Percentiles rank a stretch among this genome's conserved stretches.
Conservation (phyloP, 2,329 filamentous ascomycete genomes). For the Alternaria solani region DNA sequence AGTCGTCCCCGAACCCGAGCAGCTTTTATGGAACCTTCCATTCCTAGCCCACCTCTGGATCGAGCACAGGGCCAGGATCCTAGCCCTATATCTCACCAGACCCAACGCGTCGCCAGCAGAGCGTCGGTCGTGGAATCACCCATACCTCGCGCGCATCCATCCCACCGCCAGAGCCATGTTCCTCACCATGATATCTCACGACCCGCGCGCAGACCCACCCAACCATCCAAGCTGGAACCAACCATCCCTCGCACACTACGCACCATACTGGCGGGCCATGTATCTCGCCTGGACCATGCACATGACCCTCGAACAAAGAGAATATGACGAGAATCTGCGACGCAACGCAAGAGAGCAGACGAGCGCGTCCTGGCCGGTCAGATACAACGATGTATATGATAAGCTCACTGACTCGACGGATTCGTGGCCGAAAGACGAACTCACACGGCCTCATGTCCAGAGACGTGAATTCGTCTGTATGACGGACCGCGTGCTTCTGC, state of each 20-base stretch:
- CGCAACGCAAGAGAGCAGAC: neutral
- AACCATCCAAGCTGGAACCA: neutral
- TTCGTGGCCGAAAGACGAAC: neutral
- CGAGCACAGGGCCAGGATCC: neutral
- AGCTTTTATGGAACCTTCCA: neutral
- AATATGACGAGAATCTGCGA: neutral
- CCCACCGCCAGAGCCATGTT: neutral
- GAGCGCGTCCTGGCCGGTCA: neutral
- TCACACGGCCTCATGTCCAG: neutral
- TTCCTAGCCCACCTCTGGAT: neutral
- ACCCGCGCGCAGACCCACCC: neutral
- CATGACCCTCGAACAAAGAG: neutral
- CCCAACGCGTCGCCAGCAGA: neutral
- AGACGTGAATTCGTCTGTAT: neutral
- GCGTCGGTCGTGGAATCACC: neutral
- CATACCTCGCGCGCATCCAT: neutral
- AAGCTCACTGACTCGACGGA: neutral
- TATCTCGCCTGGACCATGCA: too few species aligned
- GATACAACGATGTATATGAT: constrained; percentile 2
- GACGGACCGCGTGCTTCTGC: neutral
- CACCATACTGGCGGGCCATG: too few species aligned
- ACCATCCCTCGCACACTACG: too few species aligned
- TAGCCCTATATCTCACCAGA: neutral
- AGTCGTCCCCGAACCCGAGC: fast-evolving
- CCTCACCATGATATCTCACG: neutral